Evolutionary conservation across 2,329 filamentous ascomycete species (phyloP).

Genomic region (Ophiostoma ulmi): DNA sequence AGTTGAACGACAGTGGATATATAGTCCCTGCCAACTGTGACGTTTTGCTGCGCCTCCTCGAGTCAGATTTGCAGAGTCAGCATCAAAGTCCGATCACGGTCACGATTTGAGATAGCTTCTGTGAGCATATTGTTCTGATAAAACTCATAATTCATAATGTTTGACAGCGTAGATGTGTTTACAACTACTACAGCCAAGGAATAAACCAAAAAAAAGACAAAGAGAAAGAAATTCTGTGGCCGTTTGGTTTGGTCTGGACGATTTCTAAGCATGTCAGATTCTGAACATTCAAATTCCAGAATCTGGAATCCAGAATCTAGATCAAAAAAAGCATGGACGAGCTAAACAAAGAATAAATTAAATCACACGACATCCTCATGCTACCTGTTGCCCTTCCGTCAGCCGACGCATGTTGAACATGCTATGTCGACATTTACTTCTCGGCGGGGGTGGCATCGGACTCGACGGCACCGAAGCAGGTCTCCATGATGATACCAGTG

Average conservation of each 20-base stretch:
- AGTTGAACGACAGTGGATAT: neutral
- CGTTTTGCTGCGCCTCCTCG: neutral
- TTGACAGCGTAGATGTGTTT: neutral
- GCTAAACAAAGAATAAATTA: neutral
- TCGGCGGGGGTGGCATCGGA: conserved; percentile 15
- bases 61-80: neutral
- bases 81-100: neutral
- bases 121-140: neutral
- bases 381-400: neutral
- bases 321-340: neutral
- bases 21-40: neutral
- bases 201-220: neutral
- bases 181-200: neutral
- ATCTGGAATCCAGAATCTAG: neutral
- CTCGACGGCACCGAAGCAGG: conserved; percentile 28
- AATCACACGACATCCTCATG: conserved; percentile 7
- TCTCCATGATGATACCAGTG: conserved; percentile 40
- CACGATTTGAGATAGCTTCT: neutral
- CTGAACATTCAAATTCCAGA: neutral
- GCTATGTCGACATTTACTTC: conserved; percentile 6
- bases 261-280: neutral
- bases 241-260: neutral
- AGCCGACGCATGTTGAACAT: neutral
- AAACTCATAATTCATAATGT: conserved; percentile 11
- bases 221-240: neutral